Conservation (phyloP, 768 basidiomycete genomes). For the Mycena floridula region DNA sequence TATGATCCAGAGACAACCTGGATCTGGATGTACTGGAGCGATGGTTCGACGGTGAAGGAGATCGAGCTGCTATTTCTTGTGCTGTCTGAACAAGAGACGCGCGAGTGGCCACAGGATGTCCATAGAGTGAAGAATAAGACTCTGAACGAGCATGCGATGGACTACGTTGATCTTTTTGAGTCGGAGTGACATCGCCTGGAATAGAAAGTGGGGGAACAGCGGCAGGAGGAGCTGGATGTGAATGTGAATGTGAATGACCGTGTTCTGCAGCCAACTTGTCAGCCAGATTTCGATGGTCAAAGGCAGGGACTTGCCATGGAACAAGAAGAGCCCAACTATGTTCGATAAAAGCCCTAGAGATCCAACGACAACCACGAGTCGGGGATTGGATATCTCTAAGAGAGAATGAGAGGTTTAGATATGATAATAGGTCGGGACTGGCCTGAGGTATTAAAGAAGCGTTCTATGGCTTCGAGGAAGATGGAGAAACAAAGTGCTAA, state of each 20-base stretch:
- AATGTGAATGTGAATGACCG: constrained; percentile 55
- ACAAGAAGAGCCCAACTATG: constrained; percentile 87
- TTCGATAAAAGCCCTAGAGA: constrained; percentile 86
- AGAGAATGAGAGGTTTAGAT: not conserved
- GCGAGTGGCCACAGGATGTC: constrained; percentile 67
- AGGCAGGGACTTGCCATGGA: constrained; percentile 64
- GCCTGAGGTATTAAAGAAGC: constrained; percentile 87
- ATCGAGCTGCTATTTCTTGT: constrained; percentile 65
- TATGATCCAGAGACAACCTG: constrained; percentile 16
- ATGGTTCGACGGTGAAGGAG: constrained; percentile 34
- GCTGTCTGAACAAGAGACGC: constrained; percentile 78
- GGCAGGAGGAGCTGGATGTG: constrained; percentile 29
- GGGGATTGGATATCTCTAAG: constrained; percentile 84
- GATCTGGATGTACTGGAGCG: constrained; percentile 7
- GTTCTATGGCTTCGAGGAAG: constrained; percentile 82
- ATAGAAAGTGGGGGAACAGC: constrained; percentile 7
- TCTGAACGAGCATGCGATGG: constrained; percentile 28
- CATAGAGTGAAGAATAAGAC: constrained; percentile 60
- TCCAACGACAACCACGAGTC: constrained; percentile 86
- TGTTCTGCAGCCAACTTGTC: constrained; percentile 42
- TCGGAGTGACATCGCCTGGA: constrained; percentile 21
- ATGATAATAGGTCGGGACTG: constrained; percentile 12
- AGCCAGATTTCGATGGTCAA: not conserved
- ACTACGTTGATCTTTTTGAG: constrained; percentile 19
- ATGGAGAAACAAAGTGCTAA: constrained; percentile 92